These are phyloP conservation scores for Colletotrichum tofieldiae DNA, from an alignment of 2,329 filamentous ascomycete species.

Conservation along the genomic window DNA sequence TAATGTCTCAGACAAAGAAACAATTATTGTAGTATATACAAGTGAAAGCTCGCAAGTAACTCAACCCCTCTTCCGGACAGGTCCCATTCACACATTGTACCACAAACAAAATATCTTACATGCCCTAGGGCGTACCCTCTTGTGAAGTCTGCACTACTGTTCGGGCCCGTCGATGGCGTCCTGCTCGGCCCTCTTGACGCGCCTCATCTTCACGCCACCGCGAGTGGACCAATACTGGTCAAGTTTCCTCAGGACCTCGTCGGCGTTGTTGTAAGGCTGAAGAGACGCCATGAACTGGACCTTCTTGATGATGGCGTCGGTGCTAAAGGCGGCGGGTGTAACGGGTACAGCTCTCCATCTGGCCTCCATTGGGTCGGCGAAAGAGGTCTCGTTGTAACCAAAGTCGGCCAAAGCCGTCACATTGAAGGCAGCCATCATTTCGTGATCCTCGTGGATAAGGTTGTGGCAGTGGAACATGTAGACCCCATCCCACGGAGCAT, in stretches of 20 bases:
- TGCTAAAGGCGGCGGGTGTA: slow-evolving; percentile 3
- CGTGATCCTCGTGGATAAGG: slow-evolving; percentile 61
- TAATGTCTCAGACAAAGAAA: too few relatives aligned
- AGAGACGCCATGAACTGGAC: slow-evolving; percentile 36
- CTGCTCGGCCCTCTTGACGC: neutral
- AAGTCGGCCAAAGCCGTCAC: slow-evolving; percentile 55
- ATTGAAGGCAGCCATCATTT: slow-evolving; percentile 65
- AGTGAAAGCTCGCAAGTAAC: neutral
- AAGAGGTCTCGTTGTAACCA: slow-evolving; percentile 57
- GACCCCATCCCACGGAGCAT: slow-evolving; percentile 67
- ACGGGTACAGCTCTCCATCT: slow-evolving; percentile 49
- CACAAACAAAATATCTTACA: neutral
- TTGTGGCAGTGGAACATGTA: slow-evolving; percentile 68
- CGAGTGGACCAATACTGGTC: slow-evolving; percentile 20
- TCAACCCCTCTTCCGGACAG: neutral
- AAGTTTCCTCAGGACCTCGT: slow-evolving; percentile 8
- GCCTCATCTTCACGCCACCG: slow-evolving; percentile 22
- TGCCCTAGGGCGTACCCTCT: too few relatives aligned
- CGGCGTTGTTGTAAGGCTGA: slow-evolving; percentile 35
- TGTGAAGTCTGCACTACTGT: neutral
- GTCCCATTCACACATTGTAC: neutral
- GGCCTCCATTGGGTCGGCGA: slow-evolving; percentile 56
- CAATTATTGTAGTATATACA: neutral
- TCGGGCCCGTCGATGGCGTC: neutral
- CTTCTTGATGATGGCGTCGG: slow-evolving; percentile 21